Base-by-base conservation (phyloP, 1,284 basidiomycete genomes). In the Sporisorium sorghi region DNA sequence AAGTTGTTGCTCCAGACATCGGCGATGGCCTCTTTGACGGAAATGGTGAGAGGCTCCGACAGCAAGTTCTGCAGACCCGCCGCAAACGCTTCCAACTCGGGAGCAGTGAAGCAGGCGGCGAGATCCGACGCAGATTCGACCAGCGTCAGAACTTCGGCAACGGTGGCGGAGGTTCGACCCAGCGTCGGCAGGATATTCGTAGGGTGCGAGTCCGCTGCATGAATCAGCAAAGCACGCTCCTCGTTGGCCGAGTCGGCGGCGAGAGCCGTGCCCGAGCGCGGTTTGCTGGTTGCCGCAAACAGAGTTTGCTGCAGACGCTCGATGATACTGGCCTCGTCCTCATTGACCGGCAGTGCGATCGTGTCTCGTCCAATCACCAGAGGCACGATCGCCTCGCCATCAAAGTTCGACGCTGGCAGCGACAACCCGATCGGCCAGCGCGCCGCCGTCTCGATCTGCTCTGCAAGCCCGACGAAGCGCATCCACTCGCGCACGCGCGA, bases 361-460 rank as follows among this genome's bases (percentile, higher is more conserved):
- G 67, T 58, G 37, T 77, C 75, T 15, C 78, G 61, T 44, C 67
- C 57, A 19, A 79, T 59, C 40, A 82, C 52, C 14, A 78, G 50
- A 10, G 78, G 79, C 2, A 60, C 57, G 10, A 53, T 23, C 5
- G 61, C 46, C 12, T 58, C 54, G n/a, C 55, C 51, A 23, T 71
- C 62, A 4, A 44, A 17, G 30, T 47, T 46, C 28, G 55, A 40
- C 1, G 46, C 48, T 21, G 67, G 67, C 28, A 66, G 54, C 17
- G 69, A 53, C 21, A 80, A 55, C 1, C 58, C 58, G 24, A 83
- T 71, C 4, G 79, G 78, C 78, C 78, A 83, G 39, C 75, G 65
- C 21, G 77, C 81, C 0, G 67, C 64, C 19, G 70, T 67, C 57
- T 83, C 81, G 54, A 75, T 63, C 58, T 81, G 73, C 59, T 82